Base-by-base conservation (phyloP, 164 flowering plant genomes). In the Paratinospora sagittata region DNA sequence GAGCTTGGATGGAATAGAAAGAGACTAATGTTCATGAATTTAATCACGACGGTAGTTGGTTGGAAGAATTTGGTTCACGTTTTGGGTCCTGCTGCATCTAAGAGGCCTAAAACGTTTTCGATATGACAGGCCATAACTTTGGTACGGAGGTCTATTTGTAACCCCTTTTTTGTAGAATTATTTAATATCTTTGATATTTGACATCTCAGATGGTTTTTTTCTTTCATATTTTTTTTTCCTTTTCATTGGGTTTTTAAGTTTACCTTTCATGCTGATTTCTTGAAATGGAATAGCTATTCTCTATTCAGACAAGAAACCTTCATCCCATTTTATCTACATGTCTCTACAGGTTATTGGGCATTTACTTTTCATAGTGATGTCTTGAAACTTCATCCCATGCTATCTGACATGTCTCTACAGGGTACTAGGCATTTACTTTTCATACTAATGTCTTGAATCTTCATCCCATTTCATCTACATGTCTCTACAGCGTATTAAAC, bases 401-500 rank as follows among this genome's bases (percentile, higher is more conserved):
- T 30, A 30, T 30, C 4, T 2, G 4, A 30, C 34, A 30, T 30
- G 34, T 30, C 34, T 30, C 34, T 30, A 30, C 4, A 4, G 34
- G 34, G 4, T 30, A 1, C 34, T 30, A 4, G 34, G 34, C 34
- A n/a, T 11, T 37, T 16, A 21, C 26, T 58, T 45, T 19, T 39
- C 33, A 24, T 8, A 36, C 49, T 34, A 61, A 58, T 3, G 33
- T 26, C 27, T 63, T 37, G 11, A 43, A 73, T 6, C 19, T 34
- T 72, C 23, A 16, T 27, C 8, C 37, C 70, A 13, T 68, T 57
- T 68, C 17, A 33, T 30, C 5, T 47, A 66, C 27, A 58, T 62
- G 70, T 58, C 27, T 66, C 27, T 37, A 70, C 80, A 95, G 96
- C 61, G 49, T 82, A 60, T 74, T 95, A 80, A 90, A 87, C 66